Percentiles rank a stretch among this genome's conserved stretches.
Conservation (phyloP, 805 yeast species). For the Pichia insulana region DNA sequence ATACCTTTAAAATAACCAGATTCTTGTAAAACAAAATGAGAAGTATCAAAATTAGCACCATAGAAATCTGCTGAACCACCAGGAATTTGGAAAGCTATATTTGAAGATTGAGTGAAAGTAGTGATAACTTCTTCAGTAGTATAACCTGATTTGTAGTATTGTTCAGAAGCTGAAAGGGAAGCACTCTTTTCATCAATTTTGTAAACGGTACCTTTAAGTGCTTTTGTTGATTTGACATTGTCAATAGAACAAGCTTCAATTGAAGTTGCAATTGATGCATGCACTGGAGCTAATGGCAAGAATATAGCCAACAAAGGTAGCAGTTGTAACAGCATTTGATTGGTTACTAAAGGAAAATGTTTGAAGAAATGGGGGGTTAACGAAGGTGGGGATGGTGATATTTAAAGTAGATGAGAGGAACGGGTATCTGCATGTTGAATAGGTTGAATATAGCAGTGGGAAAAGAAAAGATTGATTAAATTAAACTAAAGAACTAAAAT, state of each 20-base stretch:
- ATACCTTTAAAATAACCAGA: conserved; percentile 8
- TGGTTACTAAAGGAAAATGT: no score
- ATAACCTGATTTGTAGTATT: conserved; percentile 7
- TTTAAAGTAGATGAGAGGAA: no score
- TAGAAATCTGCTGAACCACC: neutral
- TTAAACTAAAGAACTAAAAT: no score
- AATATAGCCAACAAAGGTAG: neutral
- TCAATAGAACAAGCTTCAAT: no score
- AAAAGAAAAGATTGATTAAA: no score
- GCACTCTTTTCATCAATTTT: neutral
- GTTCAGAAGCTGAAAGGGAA: conserved; percentile 1
- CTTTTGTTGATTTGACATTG: neutral
- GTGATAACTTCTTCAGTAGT: neutral
- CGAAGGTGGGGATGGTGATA: no score
- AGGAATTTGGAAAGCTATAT: conserved; percentile 1
- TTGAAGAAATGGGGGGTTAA: no score
- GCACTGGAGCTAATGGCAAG: neutral
- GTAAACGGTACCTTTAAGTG: conserved; percentile 1
- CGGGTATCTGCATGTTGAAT: no score
- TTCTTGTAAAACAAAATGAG: conserved; percentile 6
- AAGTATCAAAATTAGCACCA: conserved; percentile 4
- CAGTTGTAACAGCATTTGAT: no score
- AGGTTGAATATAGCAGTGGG: no score
- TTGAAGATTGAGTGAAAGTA: conserved; percentile 4
- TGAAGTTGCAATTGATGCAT: no score